Evolutionary conservation across 108 stramenopile species (phyloP).

Genomic region (Cyclotella distinguenda): DNA sequence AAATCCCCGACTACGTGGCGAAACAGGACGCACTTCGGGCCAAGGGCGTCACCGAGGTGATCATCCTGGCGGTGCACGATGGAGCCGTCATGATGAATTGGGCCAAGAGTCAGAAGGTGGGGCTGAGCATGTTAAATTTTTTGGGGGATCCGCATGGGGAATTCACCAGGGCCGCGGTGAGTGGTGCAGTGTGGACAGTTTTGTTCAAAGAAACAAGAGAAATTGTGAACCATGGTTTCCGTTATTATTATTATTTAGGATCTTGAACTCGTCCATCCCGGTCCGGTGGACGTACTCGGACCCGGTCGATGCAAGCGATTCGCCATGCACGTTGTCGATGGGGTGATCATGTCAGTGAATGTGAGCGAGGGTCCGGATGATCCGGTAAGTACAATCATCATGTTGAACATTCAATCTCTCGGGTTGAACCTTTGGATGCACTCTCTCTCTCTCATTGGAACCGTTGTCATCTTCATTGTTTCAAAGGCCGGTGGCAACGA

Average conservation of each 20-base stretch:
- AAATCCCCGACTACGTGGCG: conserved; percentile 73
- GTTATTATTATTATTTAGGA: conserved; percentile 22
- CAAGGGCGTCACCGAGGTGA: conserved; percentile 54
- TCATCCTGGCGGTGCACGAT: conserved; percentile 69
- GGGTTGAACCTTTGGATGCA: background rate
- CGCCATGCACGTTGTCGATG: conserved; percentile 64
- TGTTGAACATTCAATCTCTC: background rate
- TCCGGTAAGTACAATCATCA: conserved; percentile 54
- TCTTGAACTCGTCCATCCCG: conserved; percentile 63
- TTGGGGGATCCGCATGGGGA: conserved; percentile 62
- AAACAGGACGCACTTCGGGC: conserved; percentile 68
- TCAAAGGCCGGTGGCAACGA: conserved; percentile 22
- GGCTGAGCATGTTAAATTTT: conserved; percentile 49
- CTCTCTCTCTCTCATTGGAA: background rate
- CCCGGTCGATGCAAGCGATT: conserved; percentile 72
- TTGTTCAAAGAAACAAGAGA: no score
- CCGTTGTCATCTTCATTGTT: background rate
- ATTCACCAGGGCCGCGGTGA: conserved; percentile 48
- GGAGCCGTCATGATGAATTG: conserved; percentile 72
- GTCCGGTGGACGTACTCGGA: conserved; percentile 55
- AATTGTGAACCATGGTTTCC: background rate
- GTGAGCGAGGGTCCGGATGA: conserved; percentile 66
- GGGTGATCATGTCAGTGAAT: conserved; percentile 51
- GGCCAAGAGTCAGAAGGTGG: conserved; percentile 56
- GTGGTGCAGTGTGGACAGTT: no score